Percentiles rank a stretch among this genome's conserved stretches.
These are phyloP conservation scores for Ananas comosus DNA, from an alignment of 176 grass and related monocot species.

Conservation along the genomic window DNA sequence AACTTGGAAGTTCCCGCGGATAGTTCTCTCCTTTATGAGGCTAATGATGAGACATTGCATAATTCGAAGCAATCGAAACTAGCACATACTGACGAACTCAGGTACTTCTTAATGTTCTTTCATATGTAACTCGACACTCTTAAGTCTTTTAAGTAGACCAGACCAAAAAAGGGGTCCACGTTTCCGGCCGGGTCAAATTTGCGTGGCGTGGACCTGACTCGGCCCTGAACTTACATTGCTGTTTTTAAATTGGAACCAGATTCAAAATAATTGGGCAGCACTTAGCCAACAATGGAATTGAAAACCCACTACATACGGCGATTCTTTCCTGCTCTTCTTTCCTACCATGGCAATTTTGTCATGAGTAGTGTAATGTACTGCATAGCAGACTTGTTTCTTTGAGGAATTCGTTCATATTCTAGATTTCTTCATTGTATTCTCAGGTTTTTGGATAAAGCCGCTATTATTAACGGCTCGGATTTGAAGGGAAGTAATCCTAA, in stretches of 20 bases:
- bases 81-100: conserved; percentile 52
- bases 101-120: conserved; percentile 1
- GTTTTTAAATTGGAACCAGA: no score
- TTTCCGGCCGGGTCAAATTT: no score
- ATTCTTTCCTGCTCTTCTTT: background rate
- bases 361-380: background rate
- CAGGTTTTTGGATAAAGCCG: conserved; percentile 70
- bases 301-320: background rate
- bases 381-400: background rate
- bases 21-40: conserved; percentile 29
- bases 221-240: no score
- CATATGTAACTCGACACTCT: background rate
- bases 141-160: no score
- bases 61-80: conserved; percentile 19
- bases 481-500: conserved; percentile 23
- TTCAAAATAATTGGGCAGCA: no score
- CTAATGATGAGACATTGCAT: conserved; percentile 7
- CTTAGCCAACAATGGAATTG: no score
- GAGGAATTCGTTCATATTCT: background rate
- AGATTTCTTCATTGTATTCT: background rate
- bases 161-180: no score
- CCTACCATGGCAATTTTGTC: background rate
- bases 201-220: no score
- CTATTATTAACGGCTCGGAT: conserved; percentile 33
- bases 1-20: conserved; percentile 25